A percentile compares a stretch with the other conserved stretches of the same genome.
Conservation (phyloP, 495 filamentous ascomycete species). For the Parmelia sp. region DNA sequence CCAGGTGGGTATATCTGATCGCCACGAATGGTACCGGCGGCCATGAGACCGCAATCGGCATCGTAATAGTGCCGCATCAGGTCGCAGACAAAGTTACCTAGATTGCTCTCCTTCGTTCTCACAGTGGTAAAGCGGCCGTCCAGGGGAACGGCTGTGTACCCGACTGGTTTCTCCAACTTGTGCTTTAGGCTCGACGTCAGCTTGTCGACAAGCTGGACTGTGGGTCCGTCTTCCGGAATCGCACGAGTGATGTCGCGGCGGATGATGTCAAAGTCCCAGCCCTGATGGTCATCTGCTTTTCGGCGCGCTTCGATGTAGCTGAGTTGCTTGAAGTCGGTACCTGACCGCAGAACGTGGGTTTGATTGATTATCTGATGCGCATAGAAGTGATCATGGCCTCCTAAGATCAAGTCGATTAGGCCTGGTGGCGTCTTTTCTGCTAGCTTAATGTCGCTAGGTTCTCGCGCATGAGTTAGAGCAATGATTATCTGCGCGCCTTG, state of each 20-base stretch:
- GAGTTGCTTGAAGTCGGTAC: constrained; percentile 84
- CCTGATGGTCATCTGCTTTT: constrained; percentile 35
- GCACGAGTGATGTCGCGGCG: constrained; percentile 63
- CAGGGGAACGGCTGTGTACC: constrained; percentile 70
- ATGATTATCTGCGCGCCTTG: constrained; percentile 77
- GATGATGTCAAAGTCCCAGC: constrained; percentile 73
- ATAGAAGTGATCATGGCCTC: constrained; percentile 89
- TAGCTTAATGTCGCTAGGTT: constrained; percentile 79
- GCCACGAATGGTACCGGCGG: constrained; percentile 79
- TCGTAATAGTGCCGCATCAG: constrained; percentile 77
- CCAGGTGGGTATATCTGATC: constrained; percentile 85
- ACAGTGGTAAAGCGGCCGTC: constrained; percentile 84
- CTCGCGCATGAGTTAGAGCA: constrained; percentile 75
- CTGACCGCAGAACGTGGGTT: constrained; percentile 72
- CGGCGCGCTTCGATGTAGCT: constrained; percentile 73
- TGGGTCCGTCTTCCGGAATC: constrained; percentile 54
- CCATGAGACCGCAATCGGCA: constrained; percentile 78
- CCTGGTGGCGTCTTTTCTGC: constrained; percentile 60
- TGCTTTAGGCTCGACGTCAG: constrained; percentile 63
- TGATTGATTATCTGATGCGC: constrained; percentile 67
- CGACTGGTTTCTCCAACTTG: constrained; percentile 76
- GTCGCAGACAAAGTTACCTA: constrained; percentile 87
- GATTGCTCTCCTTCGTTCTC: constrained; percentile 66
- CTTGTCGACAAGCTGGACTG: constrained; percentile 53
- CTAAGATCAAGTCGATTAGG: constrained; percentile 74